A percentile compares a stretch with the other conserved stretches of the same genome.
Conservation (phyloP, 169 alveolate species). For the Cryptosporidium sp. region DNA sequence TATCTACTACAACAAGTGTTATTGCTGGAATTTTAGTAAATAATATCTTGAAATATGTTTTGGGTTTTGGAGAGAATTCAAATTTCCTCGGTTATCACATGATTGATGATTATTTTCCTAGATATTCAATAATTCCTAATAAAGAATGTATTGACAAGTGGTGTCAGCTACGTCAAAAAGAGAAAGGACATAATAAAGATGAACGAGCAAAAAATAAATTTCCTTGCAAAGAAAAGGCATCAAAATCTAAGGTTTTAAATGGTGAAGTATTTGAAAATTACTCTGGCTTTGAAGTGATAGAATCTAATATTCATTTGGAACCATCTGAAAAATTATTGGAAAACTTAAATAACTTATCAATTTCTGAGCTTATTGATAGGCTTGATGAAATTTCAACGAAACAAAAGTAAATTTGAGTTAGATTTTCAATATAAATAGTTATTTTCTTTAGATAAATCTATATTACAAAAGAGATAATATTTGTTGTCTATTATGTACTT, state of each 20-base stretch:
- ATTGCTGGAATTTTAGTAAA: constrained; percentile 95
- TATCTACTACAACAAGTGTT: constrained; percentile 96
- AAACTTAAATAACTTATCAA: constrained; percentile 2
- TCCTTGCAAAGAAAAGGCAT: constrained; percentile 37
- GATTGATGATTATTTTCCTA: constrained; percentile 90
- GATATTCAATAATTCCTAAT: constrained; percentile 89
- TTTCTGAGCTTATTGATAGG: neutral
- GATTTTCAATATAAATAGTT: neutral
- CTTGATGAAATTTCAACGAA: neutral
- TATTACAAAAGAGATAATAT: neutral
- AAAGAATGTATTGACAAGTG: constrained; percentile 90
- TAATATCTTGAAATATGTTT: constrained; percentile 91
- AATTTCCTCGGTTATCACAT: constrained; percentile 91
- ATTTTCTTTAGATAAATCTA: neutral
- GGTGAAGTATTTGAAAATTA: neutral
- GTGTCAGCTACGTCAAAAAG: constrained; percentile 83
- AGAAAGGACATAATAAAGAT: constrained; percentile 69
- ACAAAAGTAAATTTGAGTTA: neutral
- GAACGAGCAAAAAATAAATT: constrained; percentile 4
- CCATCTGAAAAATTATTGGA: neutral
- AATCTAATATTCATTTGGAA: constrained; percentile 6
- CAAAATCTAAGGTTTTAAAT: neutral
- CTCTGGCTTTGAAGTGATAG: constrained; percentile 1
- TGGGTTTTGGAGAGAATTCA: constrained; percentile 91
- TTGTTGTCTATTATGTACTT: neutral